These are phyloP conservation scores for Paracoccidioides brasiliensis DNA, from an alignment of 2,329 filamentous ascomycete species.

Conservation along the genomic window DNA sequence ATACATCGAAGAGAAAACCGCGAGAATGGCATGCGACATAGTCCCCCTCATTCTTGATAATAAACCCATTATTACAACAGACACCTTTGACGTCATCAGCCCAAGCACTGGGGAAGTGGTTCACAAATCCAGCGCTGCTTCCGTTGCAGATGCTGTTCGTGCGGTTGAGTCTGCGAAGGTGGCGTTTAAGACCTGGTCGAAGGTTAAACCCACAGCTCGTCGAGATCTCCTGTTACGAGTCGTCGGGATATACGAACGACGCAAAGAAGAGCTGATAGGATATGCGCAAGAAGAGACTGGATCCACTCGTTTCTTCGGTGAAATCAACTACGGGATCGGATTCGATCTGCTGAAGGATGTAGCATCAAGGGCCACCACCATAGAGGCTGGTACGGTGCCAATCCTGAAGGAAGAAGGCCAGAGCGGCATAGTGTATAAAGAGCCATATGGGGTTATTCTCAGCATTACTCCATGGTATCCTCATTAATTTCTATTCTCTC, in stretches of 20 bases:
- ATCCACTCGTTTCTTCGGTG: slow-evolving; percentile 25
- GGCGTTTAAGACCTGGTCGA: slow-evolving; percentile 58
- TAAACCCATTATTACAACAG: slow-evolving; percentile 27
- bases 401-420: slow-evolving; percentile 37
- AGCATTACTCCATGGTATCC: slow-evolving; percentile 68
- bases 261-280: slow-evolving; percentile 46
- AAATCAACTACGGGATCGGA: slow-evolving; percentile 24
- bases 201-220: slow-evolving; percentile 45
- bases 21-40: background rate
- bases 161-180: slow-evolving; percentile 49
- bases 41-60: slow-evolving; percentile 34
- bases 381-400: slow-evolving; percentile 37
- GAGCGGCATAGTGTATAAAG: slow-evolving; percentile 53
- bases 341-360: slow-evolving; percentile 35
- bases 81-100: slow-evolving; percentile 39
- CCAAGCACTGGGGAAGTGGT: slow-evolving; percentile 42
- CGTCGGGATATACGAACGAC: slow-evolving; percentile 47
- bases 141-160: slow-evolving; percentile 41
- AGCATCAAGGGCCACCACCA: slow-evolving; percentile 36
- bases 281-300: slow-evolving; percentile 51
- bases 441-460: slow-evolving; percentile 67
- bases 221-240: slow-evolving; percentile 49
- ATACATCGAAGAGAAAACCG: background rate
- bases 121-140: slow-evolving; percentile 44
- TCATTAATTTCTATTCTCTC: background rate